phyloP scores from a whole-genome alignment of 495 filamentous ascomycete species.

The Podospora conica region DNA sequence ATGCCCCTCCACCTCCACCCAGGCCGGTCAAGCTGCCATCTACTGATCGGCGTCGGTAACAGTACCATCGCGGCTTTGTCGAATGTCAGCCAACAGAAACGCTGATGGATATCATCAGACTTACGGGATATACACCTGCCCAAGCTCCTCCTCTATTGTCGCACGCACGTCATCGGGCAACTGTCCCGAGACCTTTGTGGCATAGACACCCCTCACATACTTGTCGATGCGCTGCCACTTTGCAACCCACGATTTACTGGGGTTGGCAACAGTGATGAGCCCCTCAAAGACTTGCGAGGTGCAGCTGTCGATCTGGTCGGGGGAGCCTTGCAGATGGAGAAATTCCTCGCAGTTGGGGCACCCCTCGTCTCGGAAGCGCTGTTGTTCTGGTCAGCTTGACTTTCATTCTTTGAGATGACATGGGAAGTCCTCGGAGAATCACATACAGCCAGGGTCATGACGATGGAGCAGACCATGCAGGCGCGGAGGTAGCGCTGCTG shows the following conservation, averaged over 20 bases:
- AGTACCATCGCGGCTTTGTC: conserved; percentile 45
- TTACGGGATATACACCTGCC: conserved; percentile 64
- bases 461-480: conserved; percentile 96
- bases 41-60: conserved; percentile 36
- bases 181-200: conserved; percentile 79
- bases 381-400: neutral
- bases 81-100: conserved; percentile 1
- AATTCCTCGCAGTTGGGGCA: conserved; percentile 96
- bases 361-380: conserved; percentile 78
- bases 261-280: conserved; percentile 72
- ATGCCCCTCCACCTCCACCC: neutral
- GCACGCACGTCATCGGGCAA: conserved; percentile 58
- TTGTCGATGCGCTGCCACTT: conserved; percentile 88
- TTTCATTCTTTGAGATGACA: neutral
- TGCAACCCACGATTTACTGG: conserved; percentile 78
- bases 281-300: conserved; percentile 94
- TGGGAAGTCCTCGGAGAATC: neutral
- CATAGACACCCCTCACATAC: conserved; percentile 83
- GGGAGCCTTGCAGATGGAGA: conserved; percentile 69
- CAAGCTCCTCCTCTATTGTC: conserved; percentile 59
- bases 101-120: conserved; percentile 13
- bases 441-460: conserved; percentile 69
- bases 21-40: no score
- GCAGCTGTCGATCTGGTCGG: conserved; percentile 80
- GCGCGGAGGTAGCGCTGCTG: conserved; percentile 82